Evolutionary conservation across 1,284 basidiomycete species (phyloP).

Genomic region (Malassezia japonica): DNA sequence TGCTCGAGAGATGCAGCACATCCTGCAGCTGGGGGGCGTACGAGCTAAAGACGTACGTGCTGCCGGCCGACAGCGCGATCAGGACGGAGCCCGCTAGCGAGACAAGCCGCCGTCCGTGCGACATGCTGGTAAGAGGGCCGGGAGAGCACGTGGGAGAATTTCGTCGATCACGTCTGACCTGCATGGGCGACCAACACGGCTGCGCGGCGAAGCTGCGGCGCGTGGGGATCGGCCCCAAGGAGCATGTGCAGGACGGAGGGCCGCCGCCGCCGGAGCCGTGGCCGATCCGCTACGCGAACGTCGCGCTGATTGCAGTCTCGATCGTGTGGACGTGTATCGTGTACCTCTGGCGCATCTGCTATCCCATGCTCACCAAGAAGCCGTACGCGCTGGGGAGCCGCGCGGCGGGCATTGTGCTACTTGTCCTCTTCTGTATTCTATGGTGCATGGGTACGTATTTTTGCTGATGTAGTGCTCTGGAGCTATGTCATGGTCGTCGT

Average conservation of each 20-base stretch:
- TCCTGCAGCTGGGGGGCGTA: slow-evolving; percentile 49
- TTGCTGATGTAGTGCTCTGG: slow-evolving; percentile 23
- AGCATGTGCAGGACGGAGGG: neutral
- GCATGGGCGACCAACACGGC: neutral
- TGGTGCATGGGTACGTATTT: slow-evolving; percentile 24
- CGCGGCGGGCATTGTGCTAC: slow-evolving; percentile 26
- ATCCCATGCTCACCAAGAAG: slow-evolving; percentile 8
- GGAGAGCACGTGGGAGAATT: neutral
- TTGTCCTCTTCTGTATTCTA: slow-evolving; percentile 29
- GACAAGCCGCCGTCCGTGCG: slow-evolving; percentile 15
- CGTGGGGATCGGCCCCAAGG: neutral
- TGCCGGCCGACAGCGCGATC: slow-evolving; percentile 44
- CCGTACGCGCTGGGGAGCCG: slow-evolving; percentile 19
- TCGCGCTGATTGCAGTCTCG: neutral
- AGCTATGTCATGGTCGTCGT: slow-evolving; percentile 31
- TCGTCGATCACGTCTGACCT: too few relatives aligned
- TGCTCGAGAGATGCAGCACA: slow-evolving; percentile 41
- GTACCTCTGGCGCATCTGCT: slow-evolving; percentile 18
- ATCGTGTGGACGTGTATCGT: slow-evolving; percentile 11
- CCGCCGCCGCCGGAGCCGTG: neutral
- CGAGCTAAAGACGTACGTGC: slow-evolving; percentile 46
- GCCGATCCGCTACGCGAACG: slow-evolving; percentile 2
- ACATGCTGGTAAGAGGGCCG: neutral
- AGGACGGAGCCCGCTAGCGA: slow-evolving; percentile 39
- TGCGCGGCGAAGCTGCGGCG: neutral